phyloP scores from a whole-genome alignment of 1,284 basidiomycete genomes.

The Marasmius tenuissimus region DNA sequence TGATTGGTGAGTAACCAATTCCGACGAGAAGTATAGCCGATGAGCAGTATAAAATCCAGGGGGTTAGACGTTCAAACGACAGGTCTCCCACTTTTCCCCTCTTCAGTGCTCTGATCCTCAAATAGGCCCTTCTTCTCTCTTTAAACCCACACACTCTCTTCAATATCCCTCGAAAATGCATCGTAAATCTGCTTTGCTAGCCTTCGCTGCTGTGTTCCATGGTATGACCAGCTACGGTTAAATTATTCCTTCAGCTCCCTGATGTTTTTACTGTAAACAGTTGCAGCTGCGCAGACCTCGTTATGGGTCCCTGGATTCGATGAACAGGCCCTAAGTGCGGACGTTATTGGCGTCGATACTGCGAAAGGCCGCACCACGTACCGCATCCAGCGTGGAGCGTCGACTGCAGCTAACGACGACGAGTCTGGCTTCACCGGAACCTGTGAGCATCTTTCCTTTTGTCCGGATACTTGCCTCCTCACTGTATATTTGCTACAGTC shows the following conservation, averaged over 20 bases:
- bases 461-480: neutral
- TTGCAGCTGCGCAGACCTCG: conserved; percentile 27
- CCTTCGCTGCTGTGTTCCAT: neutral
- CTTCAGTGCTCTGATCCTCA: neutral
- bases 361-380: conserved; percentile 42
- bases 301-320: conserved; percentile 47
- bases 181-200: neutral
- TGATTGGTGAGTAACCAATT: too few species aligned
- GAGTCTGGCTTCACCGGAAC: conserved; percentile 33
- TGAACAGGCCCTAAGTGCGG: conserved; percentile 40
- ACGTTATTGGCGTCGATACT: conserved; percentile 35
- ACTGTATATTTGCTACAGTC: conserved; percentile 3
- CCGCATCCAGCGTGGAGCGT: conserved; percentile 34
- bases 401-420: conserved; percentile 31
- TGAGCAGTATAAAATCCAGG: neutral
- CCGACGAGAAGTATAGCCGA: too few species aligned
- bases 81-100: neutral
- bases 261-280: conserved; percentile 5
- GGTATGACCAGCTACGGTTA: neutral
- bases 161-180: neutral
- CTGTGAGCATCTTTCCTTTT: conserved; percentile 25
- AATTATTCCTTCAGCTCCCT: neutral
- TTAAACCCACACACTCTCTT: neutral
- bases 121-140: neutral
- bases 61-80: neutral